Evolutionary conservation across 2,329 filamentous ascomycete species (phyloP).

Genomic region (Colletotrichum lentis): DNA sequence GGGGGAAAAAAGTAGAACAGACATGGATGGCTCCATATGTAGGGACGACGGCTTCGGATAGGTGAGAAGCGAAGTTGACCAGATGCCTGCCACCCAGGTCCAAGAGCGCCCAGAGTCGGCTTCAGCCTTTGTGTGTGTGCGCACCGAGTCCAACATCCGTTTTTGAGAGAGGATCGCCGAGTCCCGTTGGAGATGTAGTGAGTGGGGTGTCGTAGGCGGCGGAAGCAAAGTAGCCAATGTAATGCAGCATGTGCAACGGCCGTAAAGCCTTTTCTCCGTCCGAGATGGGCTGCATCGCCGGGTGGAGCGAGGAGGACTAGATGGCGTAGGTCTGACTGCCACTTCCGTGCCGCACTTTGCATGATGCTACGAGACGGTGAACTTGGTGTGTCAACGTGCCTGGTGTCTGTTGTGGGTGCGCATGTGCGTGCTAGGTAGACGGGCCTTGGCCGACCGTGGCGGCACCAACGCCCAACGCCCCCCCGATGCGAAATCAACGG

Average conservation of each 20-base stretch:
- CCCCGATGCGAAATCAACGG: not conserved
- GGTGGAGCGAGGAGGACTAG: not conserved
- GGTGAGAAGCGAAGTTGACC: not conserved
- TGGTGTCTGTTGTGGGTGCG: not conserved
- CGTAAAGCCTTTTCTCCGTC: not conserved
- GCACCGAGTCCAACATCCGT: not conserved
- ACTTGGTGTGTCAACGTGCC: not conserved
- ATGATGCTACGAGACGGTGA: constrained; percentile 7
- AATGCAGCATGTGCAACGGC: constrained; percentile 8
- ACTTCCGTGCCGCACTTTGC: constrained; percentile 23
- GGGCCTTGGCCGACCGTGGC: constrained; percentile 7
- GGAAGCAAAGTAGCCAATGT: constrained; percentile 4
- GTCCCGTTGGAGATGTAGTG: not conserved
- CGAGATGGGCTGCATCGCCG: not conserved
- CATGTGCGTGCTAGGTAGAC: constrained; percentile 9
- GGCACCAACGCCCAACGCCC: not conserved
- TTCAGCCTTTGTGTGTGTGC: not conserved
- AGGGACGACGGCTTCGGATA: not conserved
- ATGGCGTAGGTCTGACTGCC: constrained; percentile 3
- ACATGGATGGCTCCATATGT: no score
- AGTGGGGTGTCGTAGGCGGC: not conserved
- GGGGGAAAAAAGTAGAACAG: not conserved
- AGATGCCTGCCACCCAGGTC: not conserved
- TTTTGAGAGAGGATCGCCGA: not conserved
- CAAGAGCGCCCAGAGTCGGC: not conserved